These are phyloP conservation scores for Fusarium buxicola DNA, from an alignment of 2,329 filamentous ascomycete genomes.

Conservation along the genomic window DNA sequence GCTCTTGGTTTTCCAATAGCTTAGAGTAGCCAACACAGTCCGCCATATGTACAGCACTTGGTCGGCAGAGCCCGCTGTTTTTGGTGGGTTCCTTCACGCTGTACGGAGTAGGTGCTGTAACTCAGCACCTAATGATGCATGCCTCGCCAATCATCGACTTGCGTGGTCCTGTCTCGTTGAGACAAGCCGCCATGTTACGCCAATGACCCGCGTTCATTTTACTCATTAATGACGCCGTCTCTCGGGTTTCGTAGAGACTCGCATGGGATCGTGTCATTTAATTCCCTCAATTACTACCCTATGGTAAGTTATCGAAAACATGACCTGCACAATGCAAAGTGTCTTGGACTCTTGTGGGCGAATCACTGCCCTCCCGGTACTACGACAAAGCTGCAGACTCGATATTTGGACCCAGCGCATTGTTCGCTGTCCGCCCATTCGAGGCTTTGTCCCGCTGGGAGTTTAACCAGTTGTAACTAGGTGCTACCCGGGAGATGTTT, in stretches of 20 bases:
- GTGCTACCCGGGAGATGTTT: too few species aligned
- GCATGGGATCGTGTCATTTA: constrained; percentile 4
- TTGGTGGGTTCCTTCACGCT: constrained; percentile 1
- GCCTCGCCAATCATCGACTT: constrained; percentile 14
- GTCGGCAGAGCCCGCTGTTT: too few species aligned
- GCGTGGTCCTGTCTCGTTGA: constrained; percentile 5
- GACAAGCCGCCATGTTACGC: constrained; percentile 21
- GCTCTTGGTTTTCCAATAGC: background rate
- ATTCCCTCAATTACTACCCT: constrained; percentile 8
- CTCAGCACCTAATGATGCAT: constrained; percentile 16
- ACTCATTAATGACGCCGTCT: constrained; percentile 8
- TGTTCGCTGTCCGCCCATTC: background rate
- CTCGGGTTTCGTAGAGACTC: constrained; percentile 3
- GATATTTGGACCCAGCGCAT: constrained; percentile 7
- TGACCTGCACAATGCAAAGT: background rate
- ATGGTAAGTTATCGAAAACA: background rate
- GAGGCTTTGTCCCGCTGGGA: background rate
- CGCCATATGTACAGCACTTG: background rate
- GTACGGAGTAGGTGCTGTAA: background rate
- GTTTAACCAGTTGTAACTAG: background rate
- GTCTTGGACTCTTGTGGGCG: background rate
- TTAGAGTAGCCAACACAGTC: constrained; percentile 7
- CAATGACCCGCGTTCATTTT: constrained; percentile 9
- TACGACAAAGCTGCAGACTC: background rate
- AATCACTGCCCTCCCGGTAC: background rate